Evolutionary conservation across 2,329 filamentous ascomycete species (phyloP), one percentile per base, ranked within the genome.

Genomic region (Pyrenophora graminea): DNA sequence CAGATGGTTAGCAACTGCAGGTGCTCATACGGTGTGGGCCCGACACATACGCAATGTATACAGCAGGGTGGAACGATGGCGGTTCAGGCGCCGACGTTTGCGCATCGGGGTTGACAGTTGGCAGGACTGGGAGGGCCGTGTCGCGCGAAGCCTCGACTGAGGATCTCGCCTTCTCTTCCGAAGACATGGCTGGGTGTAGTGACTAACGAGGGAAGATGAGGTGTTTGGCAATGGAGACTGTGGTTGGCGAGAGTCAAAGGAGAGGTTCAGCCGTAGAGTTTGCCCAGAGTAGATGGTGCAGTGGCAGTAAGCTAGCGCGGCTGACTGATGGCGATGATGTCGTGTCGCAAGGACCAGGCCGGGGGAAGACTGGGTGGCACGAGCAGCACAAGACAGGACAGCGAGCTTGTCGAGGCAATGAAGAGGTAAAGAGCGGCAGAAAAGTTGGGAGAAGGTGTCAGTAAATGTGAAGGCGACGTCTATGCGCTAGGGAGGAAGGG

Each of bases 141-240:
- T 86, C 82, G 74, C 88, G 83, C 50, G 83, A 79, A 66, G 83
- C 79, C 74, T 96, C 92, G 74, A 89, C 89, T 39, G 91, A 96
- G 67, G 86, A 81, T 71, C 92, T 88, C 65, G 82, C 86, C 79
- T 96, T 97, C 76, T 96, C 80, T 71, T 82, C 88, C 45, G 61
- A 45, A 67, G 79, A 82, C 85, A 88, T 88, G 69, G 55, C 68
- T 62, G 56, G 18, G 58, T 30, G 39, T 39, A 46, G 50, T 38
- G 47, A 43, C 41, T 45, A 63, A 61, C 48, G 64, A 64, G 53
- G 47, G 62, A 59, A 52, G 51, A 54, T 60, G 55, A 39, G 50
- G 56, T 49, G 39, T 50, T 38, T 12, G 51, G 15, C 13, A 50
- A 39, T 52, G 45, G 46, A 53, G 6, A 51, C 52, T 56, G 53